A percentile compares a stretch with the other conserved stretches of the same genome.
Evolutionary conservation across 1,284 basidiomycete genomes (phyloP).

Genomic region (Boletus smithii): DNA sequence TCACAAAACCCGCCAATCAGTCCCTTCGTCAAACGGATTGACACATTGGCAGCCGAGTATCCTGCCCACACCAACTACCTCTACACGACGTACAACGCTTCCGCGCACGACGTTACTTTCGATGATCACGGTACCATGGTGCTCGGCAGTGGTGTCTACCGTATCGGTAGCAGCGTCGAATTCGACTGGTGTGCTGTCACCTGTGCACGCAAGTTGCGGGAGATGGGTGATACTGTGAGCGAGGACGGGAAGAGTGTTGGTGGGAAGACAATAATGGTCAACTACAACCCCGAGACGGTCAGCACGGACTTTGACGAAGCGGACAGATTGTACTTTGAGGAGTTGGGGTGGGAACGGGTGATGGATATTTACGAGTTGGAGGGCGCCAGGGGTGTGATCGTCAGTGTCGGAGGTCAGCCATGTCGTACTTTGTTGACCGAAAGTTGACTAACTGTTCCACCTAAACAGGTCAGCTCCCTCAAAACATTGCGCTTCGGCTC

Average conservation of each 20-base stretch:
- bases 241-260: constrained; percentile 21
- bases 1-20: constrained; percentile 69
- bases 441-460: not conserved
- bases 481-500: constrained; percentile 97
- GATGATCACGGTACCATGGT: constrained; percentile 98
- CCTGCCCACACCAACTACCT: constrained; percentile 99
- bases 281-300: constrained; percentile 99
- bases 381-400: constrained; percentile 87
- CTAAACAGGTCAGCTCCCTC: constrained; percentile 81
- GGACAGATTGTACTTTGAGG: constrained; percentile 97
- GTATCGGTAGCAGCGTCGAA: constrained; percentile 97
- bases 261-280: constrained; percentile 89
- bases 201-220: constrained; percentile 87
- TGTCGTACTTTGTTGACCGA: not conserved
- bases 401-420: constrained; percentile 87
- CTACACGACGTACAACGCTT: constrained; percentile 99
- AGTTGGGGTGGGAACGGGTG: constrained; percentile 95
- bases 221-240: constrained; percentile 71
- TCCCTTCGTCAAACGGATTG: constrained; percentile 99
- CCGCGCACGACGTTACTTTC: constrained; percentile 94
- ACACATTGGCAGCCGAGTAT: constrained; percentile 98
- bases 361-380: constrained; percentile 99
- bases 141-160: constrained; percentile 97
- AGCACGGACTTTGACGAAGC: constrained; percentile 99
- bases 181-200: constrained; percentile 99